Percentiles rank a stretch among this genome's conserved stretches.
These are phyloP conservation scores for Russula sp. DNA, from an alignment of 768 basidiomycete genomes.

Conservation along the genomic window DNA sequence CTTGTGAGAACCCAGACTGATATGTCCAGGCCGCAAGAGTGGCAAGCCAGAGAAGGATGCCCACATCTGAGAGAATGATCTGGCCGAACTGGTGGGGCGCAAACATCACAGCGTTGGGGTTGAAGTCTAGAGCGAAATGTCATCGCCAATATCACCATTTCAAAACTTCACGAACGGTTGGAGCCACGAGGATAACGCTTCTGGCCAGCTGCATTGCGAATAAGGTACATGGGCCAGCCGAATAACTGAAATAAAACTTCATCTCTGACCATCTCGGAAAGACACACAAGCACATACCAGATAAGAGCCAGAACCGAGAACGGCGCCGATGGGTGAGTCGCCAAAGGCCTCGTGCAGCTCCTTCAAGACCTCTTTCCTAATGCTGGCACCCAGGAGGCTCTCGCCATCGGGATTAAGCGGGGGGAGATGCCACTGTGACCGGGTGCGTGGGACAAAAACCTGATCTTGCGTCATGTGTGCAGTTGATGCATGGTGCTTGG, in stretches of 20 bases:
- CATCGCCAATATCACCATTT: background rate
- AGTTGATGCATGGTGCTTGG: conserved; percentile 92
- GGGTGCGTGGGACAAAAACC: conserved; percentile 91
- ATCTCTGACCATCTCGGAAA: background rate
- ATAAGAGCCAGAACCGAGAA: conserved; percentile 46
- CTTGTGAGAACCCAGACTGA: conserved; percentile 57
- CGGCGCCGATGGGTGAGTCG: conserved; percentile 78
- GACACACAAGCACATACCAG: conserved; percentile 35
- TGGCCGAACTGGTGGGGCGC: conserved; percentile 70
- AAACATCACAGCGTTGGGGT: conserved; percentile 73
- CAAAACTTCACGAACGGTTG: conserved; percentile 51
- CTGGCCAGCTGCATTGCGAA: conserved; percentile 82
- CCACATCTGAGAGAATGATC: conserved; percentile 76
- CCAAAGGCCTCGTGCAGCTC: conserved; percentile 83
- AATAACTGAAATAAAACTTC: conserved; percentile 39
- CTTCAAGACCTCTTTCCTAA: conserved; percentile 57
- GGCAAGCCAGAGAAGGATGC: conserved; percentile 66
- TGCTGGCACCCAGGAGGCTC: conserved; percentile 54
- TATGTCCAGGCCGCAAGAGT: conserved; percentile 49
- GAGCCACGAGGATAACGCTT: conserved; percentile 65
- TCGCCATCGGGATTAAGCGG: conserved; percentile 61
- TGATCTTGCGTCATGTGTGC: conserved; percentile 93
- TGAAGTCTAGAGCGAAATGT: conserved; percentile 50
- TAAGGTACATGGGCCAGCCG: conserved; percentile 85
- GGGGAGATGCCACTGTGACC: conserved; percentile 59